phyloP scores from a whole-genome alignment of 2,329 filamentous ascomycete species.

The Dissoconium aciculare region DNA sequence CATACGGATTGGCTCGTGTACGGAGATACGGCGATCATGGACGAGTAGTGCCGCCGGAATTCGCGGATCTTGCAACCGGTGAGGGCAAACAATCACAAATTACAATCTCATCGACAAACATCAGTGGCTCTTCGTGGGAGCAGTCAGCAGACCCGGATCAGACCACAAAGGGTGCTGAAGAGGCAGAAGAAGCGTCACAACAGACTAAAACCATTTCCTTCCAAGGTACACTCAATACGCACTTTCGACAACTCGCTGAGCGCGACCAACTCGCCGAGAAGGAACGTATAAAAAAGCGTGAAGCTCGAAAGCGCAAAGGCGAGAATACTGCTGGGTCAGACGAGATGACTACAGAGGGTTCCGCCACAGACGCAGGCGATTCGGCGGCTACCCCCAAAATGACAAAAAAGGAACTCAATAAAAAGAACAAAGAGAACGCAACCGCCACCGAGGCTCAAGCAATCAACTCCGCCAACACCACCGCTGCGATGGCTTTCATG shows the following conservation, averaged over 20 bases:
- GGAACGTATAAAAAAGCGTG: constrained; percentile 35
- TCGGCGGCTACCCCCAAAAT: constrained; percentile 40
- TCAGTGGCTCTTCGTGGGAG: constrained; percentile 22
- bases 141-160: constrained; percentile 8
- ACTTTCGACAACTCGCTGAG: constrained; percentile 47
- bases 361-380: constrained; percentile 6
- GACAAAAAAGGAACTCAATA: constrained; percentile 78
- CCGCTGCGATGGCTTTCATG: constrained; percentile 56
- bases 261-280: constrained; percentile 61
- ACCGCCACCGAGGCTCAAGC: constrained; percentile 12
- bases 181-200: constrained; percentile 17
- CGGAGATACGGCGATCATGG: constrained; percentile 70
- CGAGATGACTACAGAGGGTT: constrained; percentile 17
- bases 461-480: constrained; percentile 70
- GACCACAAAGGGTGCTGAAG: constrained; percentile 12
- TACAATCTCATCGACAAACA: constrained; percentile 25
- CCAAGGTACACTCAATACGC: constrained; percentile 30
- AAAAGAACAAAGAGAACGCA: constrained; percentile 56
- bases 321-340: constrained; percentile 10
- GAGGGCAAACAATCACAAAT: constrained; percentile 25
- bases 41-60: constrained; percentile 59
- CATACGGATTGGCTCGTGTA: constrained; percentile 52
- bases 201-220: constrained; percentile 30
- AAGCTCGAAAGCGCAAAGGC: constrained; percentile 25
- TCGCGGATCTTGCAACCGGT: constrained; percentile 53